phyloP scores from a whole-genome alignment of 768 basidiomycete species.

The Serendipita sp. region DNA sequence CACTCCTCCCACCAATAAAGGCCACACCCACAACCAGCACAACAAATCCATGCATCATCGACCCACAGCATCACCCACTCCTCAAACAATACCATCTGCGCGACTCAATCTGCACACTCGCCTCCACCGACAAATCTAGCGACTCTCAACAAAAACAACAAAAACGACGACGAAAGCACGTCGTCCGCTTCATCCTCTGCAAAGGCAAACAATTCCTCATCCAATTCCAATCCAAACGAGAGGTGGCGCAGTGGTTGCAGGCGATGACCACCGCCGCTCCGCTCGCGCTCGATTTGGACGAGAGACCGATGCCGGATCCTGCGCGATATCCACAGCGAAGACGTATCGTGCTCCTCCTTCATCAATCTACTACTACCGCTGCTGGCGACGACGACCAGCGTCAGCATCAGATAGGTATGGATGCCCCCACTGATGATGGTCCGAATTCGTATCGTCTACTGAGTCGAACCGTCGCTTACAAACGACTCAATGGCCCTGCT shows the following conservation, averaged over 20 bases:
- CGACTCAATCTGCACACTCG: neutral
- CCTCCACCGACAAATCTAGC: neutral
- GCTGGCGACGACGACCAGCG: neutral
- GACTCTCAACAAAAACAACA: too few relatives aligned
- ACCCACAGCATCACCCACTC: too few relatives aligned
- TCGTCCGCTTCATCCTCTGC: neutral
- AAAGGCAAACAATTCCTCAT: slow-evolving; percentile 6
- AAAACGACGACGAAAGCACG: neutral
- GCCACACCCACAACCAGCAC: too few relatives aligned
- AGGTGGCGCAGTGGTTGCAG: neutral
- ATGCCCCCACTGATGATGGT: neutral
- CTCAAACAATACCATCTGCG: neutral
- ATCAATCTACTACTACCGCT: neutral
- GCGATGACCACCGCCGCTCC: neutral
- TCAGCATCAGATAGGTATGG: neutral
- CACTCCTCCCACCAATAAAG: too few relatives aligned
- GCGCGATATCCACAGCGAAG: neutral
- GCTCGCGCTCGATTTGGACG: slow-evolving; percentile 4
- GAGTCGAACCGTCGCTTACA: too few relatives aligned
- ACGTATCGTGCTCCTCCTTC: neutral
- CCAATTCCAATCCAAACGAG: neutral
- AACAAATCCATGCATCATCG: too few relatives aligned
- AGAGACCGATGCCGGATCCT: neutral
- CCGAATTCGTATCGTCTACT: too few relatives aligned
- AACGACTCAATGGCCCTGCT: too few relatives aligned